Conservation (phyloP, 2,329 filamentous ascomycete genomes). For the Emmonsia crescens region DNA sequence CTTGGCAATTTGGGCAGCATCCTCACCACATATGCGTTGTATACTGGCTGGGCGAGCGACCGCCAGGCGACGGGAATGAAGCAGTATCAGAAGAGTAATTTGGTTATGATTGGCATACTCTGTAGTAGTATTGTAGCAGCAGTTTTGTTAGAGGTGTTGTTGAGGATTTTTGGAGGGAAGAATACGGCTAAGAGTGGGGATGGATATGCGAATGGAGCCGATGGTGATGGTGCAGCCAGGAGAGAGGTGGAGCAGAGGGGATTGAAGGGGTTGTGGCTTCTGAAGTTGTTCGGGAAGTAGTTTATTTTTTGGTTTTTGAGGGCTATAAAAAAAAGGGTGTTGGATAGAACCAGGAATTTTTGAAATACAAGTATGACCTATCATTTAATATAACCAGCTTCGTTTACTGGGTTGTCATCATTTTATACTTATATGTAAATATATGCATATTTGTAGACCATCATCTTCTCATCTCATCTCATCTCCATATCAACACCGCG, state of each 20-base stretch:
- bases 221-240: conserved; percentile 27
- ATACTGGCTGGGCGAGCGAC: conserved; percentile 76
- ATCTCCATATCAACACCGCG: too few species aligned
- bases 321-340: background rate
- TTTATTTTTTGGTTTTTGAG: background rate
- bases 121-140: conserved; percentile 61
- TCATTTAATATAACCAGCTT: too few species aligned
- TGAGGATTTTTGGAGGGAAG: conserved; percentile 37
- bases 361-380: too few species aligned
- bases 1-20: conserved; percentile 80
- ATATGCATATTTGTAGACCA: too few species aligned
- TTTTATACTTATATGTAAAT: too few species aligned
- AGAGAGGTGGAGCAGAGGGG: conserved; percentile 28
- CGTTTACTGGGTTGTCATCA: too few species aligned
- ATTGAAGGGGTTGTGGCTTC: conserved; percentile 23
- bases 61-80: conserved; percentile 49
- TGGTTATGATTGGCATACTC: conserved; percentile 80
- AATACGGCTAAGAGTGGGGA: background rate
- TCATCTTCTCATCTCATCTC: too few species aligned
- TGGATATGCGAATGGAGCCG: conserved; percentile 13
- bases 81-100: conserved; percentile 72
- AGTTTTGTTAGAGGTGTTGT: conserved; percentile 56
- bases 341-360: too few species aligned
- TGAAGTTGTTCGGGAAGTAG: conserved; percentile 4
- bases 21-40: conserved; percentile 78